These are phyloP conservation scores for Beauveria rudraprayagi DNA, from an alignment of 2,329 filamentous ascomycete species.

Conservation along the genomic window DNA sequence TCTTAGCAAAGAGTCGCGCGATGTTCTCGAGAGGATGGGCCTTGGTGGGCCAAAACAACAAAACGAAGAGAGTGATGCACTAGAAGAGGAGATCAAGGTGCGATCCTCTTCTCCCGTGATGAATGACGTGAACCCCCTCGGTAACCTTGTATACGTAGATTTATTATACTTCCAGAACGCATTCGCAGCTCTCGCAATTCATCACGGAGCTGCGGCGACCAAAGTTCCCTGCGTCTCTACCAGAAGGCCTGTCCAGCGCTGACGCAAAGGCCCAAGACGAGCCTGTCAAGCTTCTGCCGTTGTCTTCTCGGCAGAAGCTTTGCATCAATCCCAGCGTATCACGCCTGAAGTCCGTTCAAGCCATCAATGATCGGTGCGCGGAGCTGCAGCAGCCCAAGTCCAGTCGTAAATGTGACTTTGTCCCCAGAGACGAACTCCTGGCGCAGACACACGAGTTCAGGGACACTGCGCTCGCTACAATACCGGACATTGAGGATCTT, in stretches of 20 bases:
- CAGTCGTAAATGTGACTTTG: slow-evolving; percentile 59
- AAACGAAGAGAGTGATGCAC: slow-evolving; percentile 35
- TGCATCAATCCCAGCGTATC: slow-evolving; percentile 85
- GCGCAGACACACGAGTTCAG: slow-evolving; percentile 70
- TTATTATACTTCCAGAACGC: slow-evolving; percentile 86
- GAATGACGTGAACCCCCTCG: not conserved
- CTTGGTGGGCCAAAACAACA: slow-evolving; percentile 30
- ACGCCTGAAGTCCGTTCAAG: slow-evolving; percentile 60
- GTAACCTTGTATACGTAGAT: slow-evolving; percentile 44
- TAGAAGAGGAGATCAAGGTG: slow-evolving; percentile 62
- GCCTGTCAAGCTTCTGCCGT: slow-evolving; percentile 66
- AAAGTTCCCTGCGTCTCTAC: slow-evolving; percentile 64
- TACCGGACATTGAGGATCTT: slow-evolving; percentile 92
- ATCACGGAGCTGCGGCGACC: slow-evolving; percentile 74
- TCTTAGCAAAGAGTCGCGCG: slow-evolving; percentile 67
- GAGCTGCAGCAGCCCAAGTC: slow-evolving; percentile 71
- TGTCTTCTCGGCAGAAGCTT: slow-evolving; percentile 78
- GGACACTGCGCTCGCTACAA: slow-evolving; percentile 71
- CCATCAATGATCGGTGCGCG: slow-evolving; percentile 88
- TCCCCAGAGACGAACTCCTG: slow-evolving; percentile 71
- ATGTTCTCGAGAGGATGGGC: slow-evolving; percentile 60
- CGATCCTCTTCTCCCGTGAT: slow-evolving; percentile 13
- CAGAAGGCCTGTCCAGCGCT: slow-evolving; percentile 28
- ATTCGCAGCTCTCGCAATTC: slow-evolving; percentile 87
- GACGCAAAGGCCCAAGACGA: slow-evolving; percentile 20